Evolutionary conservation across 208 protist genomes (phyloP).

Genomic region (Vickermania ingenoplastis): DNA sequence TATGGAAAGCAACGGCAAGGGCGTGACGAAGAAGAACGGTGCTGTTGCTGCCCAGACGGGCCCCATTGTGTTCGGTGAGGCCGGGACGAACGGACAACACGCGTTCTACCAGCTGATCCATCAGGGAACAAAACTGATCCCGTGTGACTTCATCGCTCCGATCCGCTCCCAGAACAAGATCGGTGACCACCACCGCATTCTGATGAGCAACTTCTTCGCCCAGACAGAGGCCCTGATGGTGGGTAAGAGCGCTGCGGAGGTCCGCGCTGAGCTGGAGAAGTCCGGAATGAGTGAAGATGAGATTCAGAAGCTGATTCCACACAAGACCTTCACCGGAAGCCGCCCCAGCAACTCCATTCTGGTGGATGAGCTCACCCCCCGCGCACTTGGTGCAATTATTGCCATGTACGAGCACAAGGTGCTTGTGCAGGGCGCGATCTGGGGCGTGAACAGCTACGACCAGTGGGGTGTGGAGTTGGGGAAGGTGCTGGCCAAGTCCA

Average conservation of each 20-base stretch:
- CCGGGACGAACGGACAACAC: slow-evolving; percentile 90
- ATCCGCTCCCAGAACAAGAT: slow-evolving; percentile 89
- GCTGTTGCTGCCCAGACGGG: slow-evolving; percentile 78
- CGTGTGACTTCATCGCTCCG: slow-evolving; percentile 93
- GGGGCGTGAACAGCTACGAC: slow-evolving; percentile 97
- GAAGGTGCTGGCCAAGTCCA: slow-evolving; percentile 95
- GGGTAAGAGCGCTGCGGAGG: slow-evolving; percentile 87
- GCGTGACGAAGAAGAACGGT: slow-evolving; percentile 50
- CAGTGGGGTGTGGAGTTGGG: slow-evolving; percentile 97
- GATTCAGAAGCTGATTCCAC: slow-evolving; percentile 48
- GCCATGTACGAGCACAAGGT: slow-evolving; percentile 98
- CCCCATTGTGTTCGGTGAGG: slow-evolving; percentile 95
- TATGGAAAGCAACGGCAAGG: slow-evolving; percentile 97
- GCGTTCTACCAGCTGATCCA: slow-evolving; percentile 98
- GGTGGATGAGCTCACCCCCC: slow-evolving; percentile 91
- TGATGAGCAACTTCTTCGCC: slow-evolving; percentile 96
- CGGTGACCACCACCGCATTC: slow-evolving; percentile 92
- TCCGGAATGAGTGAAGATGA: slow-evolving; percentile 40
- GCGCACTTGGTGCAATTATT: slow-evolving; percentile 89
- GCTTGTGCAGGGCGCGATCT: slow-evolving; percentile 95
- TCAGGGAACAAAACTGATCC: slow-evolving; percentile 95
- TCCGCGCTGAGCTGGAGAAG: slow-evolving; percentile 58
- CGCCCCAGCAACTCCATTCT: slow-evolving; percentile 94
- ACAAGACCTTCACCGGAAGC: slow-evolving; percentile 91
- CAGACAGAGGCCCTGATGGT: slow-evolving; percentile 97